These are phyloP conservation scores for Pythium rhizo-oryzae DNA, from an alignment of 352 stramenopile species.

Conservation along the genomic window DNA sequence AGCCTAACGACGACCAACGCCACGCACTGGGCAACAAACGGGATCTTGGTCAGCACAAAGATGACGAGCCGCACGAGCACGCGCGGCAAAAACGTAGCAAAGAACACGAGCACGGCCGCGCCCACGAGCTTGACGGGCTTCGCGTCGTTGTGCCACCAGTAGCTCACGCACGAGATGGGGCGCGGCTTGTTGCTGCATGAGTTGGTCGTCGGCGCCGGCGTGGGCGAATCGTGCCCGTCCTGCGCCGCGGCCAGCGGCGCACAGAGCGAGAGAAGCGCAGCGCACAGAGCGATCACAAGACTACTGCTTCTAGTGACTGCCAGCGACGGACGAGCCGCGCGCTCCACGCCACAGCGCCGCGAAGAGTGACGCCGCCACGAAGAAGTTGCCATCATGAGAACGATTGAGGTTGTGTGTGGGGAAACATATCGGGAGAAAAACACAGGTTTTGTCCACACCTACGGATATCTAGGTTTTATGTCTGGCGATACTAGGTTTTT, in stretches of 20 bases:
- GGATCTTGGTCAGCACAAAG: constrained; percentile 86
- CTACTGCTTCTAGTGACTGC: background rate
- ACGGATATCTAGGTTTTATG: background rate
- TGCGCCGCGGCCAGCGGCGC: constrained; percentile 13
- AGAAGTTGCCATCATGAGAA: background rate
- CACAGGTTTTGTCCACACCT: background rate
- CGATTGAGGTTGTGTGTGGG: no score
- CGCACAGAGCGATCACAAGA: background rate
- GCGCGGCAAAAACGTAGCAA: constrained; percentile 85
- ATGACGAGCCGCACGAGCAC: constrained; percentile 85
- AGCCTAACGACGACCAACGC: background rate
- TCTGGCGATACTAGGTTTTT: background rate
- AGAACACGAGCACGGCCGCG: constrained; percentile 82
- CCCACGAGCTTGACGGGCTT: constrained; percentile 48
- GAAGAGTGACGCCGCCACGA: background rate
- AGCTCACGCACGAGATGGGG: constrained; percentile 35
- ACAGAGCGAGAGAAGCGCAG: background rate
- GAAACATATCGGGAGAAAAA: background rate
- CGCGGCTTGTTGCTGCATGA: constrained; percentile 17
- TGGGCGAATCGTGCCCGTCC: background rate
- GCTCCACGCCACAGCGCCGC: no score
- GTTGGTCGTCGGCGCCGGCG: constrained; percentile 5
- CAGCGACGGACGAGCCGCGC: no score
- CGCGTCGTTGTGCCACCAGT: constrained; percentile 54
- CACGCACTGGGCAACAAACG: constrained; percentile 81